phyloP scores from a whole-genome alignment of 495 filamentous ascomycete genomes.

The Talaromyces borbonicus region DNA sequence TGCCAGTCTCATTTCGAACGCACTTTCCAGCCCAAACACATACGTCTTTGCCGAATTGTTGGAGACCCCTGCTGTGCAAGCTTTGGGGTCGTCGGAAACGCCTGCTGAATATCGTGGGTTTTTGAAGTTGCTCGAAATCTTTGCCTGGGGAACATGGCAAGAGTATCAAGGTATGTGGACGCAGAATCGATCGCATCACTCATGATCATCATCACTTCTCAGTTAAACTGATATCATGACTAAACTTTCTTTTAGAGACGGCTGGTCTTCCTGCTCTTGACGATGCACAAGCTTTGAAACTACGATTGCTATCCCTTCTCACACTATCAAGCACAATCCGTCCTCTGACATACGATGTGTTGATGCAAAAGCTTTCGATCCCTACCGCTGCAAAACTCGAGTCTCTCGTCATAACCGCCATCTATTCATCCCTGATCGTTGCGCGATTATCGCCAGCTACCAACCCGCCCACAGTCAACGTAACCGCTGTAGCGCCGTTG shows the following conservation, averaged over 20 bases:
- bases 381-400: conserved; percentile 63
- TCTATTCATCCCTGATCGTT: conserved; percentile 74
- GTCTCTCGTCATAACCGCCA: conserved; percentile 77
- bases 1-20: conserved; percentile 77
- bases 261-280: conserved; percentile 60
- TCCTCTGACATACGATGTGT: conserved; percentile 60
- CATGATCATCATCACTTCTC: too few species aligned
- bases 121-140: conserved; percentile 75
- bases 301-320: conserved; percentile 83
- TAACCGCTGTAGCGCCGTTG: conserved; percentile 71
- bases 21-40: conserved; percentile 77
- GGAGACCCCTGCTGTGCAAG: conserved; percentile 68
- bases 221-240: too few species aligned
- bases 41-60: conserved; percentile 95
- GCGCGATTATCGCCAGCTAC: conserved; percentile 70
- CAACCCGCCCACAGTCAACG: conserved; percentile 54
- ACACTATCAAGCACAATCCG: conserved; percentile 54
- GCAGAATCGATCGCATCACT: too few species aligned
- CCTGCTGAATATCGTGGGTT: conserved; percentile 43
- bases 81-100: conserved; percentile 43
- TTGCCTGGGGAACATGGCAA: conserved; percentile 83
- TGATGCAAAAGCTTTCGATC: conserved; percentile 59
- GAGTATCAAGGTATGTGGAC: conserved; percentile 59
- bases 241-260: conserved; percentile 29
- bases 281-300: conserved; percentile 67